Conservation (phyloP, 2,329 filamentous ascomycete species). For the Penicillium sp. region DNA sequence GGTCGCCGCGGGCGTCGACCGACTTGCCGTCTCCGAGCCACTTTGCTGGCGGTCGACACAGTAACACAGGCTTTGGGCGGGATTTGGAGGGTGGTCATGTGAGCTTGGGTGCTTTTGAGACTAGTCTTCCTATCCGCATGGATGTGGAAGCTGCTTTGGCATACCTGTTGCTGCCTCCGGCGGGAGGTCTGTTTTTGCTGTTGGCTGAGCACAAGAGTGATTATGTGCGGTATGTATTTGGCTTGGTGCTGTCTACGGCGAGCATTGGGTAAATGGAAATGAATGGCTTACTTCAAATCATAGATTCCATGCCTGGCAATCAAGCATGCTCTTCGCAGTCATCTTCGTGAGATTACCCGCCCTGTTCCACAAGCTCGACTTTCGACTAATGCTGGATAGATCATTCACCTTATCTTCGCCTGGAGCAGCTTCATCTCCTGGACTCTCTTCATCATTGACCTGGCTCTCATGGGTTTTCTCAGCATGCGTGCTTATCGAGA, state of each 20-base stretch:
- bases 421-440: conserved; percentile 85
- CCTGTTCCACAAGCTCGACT: neutral
- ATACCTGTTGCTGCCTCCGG: conserved; percentile 81
- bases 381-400: conserved; percentile 51
- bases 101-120: conserved; percentile 80
- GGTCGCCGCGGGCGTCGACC: conserved; percentile 56
- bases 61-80: conserved; percentile 45
- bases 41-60: conserved; percentile 44
- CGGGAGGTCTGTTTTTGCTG: conserved; percentile 81
- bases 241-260: neutral
- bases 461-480: conserved; percentile 75
- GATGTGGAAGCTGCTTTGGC: conserved; percentile 90
- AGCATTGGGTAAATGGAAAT: neutral
- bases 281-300: neutral
- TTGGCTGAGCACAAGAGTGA: conserved; percentile 93
- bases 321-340: conserved; percentile 76
- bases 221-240: conserved; percentile 74
- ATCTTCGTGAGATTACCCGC: conserved; percentile 53
- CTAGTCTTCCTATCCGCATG: conserved; percentile 80
- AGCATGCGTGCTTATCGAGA: conserved; percentile 81
- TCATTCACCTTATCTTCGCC: conserved; percentile 82
- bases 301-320: conserved; percentile 97
- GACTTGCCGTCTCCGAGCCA: conserved; percentile 46
- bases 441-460: conserved; percentile 75
- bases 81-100: conserved; percentile 59